Evolutionary conservation across 2,329 filamentous ascomycete genomes (phyloP).

Genomic region (Falciphora oryzae): DNA sequence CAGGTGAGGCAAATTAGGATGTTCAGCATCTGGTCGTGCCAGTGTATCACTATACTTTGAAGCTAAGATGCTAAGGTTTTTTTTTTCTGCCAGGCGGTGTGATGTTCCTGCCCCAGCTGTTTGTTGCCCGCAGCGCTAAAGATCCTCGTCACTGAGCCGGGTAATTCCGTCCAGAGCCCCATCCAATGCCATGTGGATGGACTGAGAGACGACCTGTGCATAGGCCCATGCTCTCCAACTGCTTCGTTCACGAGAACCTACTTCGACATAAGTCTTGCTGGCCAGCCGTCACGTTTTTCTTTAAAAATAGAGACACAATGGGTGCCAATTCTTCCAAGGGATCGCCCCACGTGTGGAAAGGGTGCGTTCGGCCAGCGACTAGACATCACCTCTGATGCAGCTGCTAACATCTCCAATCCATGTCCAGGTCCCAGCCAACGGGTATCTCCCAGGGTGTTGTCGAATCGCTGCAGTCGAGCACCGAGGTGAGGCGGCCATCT

Average conservation of each 20-base stretch:
- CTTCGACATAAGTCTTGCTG: background rate
- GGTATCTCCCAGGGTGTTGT: slow-evolving; percentile 74
- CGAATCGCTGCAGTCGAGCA: slow-evolving; percentile 74
- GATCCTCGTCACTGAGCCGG: background rate
- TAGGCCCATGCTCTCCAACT: background rate
- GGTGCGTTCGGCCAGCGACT: slow-evolving; percentile 34
- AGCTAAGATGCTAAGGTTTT: too few species aligned
- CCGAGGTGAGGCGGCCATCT: slow-evolving; percentile 59
- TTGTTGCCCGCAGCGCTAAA: background rate
- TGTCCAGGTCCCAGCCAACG: slow-evolving; percentile 37
- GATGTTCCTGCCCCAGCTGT: background rate
- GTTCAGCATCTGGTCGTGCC: background rate
- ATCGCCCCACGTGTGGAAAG: slow-evolving; percentile 46
- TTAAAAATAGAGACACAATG: slow-evolving; percentile 31
- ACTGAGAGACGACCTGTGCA: background rate
- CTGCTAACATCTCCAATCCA: slow-evolving; percentile 9
- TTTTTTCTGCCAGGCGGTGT: background rate
- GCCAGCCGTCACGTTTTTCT: background rate
- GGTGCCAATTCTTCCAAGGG: slow-evolving; percentile 53
- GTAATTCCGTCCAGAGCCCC: background rate
- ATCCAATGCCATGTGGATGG: background rate
- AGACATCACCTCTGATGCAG: slow-evolving; percentile 2
- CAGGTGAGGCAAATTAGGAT: background rate
- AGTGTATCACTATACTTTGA: too few species aligned
- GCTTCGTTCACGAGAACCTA: background rate